These are phyloP conservation scores for Penicillium sp. DNA, from an alignment of 2,329 filamentous ascomycete species.

Conservation along the genomic window DNA sequence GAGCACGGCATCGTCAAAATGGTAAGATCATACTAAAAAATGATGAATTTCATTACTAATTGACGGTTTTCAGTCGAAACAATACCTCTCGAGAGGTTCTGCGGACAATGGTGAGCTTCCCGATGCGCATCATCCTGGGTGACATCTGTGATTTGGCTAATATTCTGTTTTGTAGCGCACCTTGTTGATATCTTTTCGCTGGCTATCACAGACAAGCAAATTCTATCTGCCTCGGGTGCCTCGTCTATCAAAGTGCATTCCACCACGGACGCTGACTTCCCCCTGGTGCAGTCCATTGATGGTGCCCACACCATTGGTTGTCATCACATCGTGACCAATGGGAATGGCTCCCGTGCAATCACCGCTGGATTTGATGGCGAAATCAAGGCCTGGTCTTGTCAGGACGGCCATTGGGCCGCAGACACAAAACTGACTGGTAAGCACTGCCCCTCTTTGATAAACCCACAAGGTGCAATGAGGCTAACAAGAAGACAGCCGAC, in stretches of 20 bases:
- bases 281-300: conserved; percentile 74
- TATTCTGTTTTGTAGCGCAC: conserved; percentile 59
- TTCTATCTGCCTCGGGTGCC: conserved; percentile 82
- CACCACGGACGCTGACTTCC: conserved; percentile 67
- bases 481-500: conserved; percentile 14
- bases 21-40: conserved; percentile 11
- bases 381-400: conserved; percentile 74
- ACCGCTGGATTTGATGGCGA: conserved; percentile 89
- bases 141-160: conserved; percentile 23
- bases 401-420: conserved; percentile 55
- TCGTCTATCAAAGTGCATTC: conserved; percentile 79
- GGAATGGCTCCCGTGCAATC: conserved; percentile 68
- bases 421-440: conserved; percentile 48
- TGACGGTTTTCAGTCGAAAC: conserved; percentile 71
- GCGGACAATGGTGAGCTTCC: conserved; percentile 72
- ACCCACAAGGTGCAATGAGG: not conserved
- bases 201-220: conserved; percentile 67
- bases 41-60: not conserved
- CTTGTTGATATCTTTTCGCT: conserved; percentile 80
- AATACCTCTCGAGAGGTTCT: conserved; percentile 92
- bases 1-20: not conserved
- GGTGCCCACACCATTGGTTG: conserved; percentile 83
- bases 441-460: conserved; percentile 14
- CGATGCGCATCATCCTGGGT: not conserved
- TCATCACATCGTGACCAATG: conserved; percentile 77